These are phyloP conservation scores for Camellia japonica DNA, from an alignment of 148 eudicot species.

Conservation along the genomic window DNA sequence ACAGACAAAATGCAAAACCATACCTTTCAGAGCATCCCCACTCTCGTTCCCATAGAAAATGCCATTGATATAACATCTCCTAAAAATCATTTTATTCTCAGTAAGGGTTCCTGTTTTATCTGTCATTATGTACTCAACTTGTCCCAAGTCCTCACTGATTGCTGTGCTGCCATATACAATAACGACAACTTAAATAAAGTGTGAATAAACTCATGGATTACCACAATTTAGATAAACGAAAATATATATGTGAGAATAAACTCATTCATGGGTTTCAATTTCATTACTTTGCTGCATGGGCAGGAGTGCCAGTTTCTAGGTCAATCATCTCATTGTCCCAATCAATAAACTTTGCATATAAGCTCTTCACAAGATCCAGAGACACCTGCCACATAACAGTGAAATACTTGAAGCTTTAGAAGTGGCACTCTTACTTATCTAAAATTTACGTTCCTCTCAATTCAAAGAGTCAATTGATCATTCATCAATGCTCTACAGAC, in stretches of 20 bases:
- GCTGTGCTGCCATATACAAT: conserved; percentile 88
- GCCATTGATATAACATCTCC: conserved; percentile 80
- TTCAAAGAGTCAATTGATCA: background rate
- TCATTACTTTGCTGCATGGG: conserved; percentile 85
- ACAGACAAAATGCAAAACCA: conserved; percentile 15
- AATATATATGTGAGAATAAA: background rate
- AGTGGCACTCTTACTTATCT: background rate
- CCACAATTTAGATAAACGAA: conserved; percentile 5
- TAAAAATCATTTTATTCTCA: conserved; percentile 93
- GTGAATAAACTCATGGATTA: background rate
- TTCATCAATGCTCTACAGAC: background rate
- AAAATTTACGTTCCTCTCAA: background rate
- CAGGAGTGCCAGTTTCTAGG: conserved; percentile 66
- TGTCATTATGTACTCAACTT: conserved; percentile 95
- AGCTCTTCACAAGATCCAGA: conserved; percentile 91
- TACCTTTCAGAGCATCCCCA: conserved; percentile 94
- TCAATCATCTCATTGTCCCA: conserved; percentile 97
- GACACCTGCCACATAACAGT: conserved; percentile 66
- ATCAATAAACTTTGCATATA: conserved; percentile 95
- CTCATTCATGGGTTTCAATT: background rate
- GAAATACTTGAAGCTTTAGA: background rate
- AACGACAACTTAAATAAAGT: background rate
- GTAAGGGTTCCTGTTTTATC: conserved; percentile 98
- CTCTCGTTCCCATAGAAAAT: conserved; percentile 82
- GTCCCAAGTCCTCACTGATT: conserved; percentile 98